Base-by-base conservation (phyloP, 768 basidiomycete species). In the Hypholoma sublateritium region DNA sequence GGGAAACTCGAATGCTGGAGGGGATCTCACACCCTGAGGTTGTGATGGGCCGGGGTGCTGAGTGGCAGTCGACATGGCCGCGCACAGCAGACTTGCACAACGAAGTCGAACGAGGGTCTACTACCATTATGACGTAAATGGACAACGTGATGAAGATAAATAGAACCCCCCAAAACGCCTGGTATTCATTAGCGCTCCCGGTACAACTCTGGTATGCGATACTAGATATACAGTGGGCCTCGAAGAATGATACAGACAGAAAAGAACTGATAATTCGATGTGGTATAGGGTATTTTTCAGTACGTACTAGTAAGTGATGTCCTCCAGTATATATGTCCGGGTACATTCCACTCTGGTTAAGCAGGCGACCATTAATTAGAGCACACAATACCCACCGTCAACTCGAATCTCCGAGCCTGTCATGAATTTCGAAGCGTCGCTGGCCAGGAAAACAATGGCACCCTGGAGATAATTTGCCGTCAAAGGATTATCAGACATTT, bases 401-500 rank as follows among this genome's bases (percentile, higher is more conserved):
- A 97, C 84, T 8, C 87, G 85, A 55, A 93, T 73, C 63, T 93
- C 93, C 16, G 88, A 75, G 8, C 94, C 95, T 2, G 95, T 96
- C 79, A 93, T 87, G 72, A 95, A 98, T 55, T 81, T 84, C 50
- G 89, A 91, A 5, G 94, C 93, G 70, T 97, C 95, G 60, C 91
- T 93, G 7, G 89, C 86, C 16, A 98, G 80, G 71, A 89, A 96
- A 55, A 98, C 90, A 64, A 96, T 80, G 22, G 95, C 93, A 16
- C 91, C 91, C 88, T 91, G 67, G 17, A 58, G 39, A 13, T 25
- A 25, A 28, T 8, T 13, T n/a, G 11, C 25, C 13, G 25, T 8
- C 28, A 32, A 9, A 32, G 28, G 28, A 32, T 9, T 2, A 32
- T 22, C 25, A 3, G 25, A 25, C 43, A 44, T 44, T 9, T 3